Base-by-base conservation (phyloP, 306 rosid species). In the Lathyrus tuberosus region DNA sequence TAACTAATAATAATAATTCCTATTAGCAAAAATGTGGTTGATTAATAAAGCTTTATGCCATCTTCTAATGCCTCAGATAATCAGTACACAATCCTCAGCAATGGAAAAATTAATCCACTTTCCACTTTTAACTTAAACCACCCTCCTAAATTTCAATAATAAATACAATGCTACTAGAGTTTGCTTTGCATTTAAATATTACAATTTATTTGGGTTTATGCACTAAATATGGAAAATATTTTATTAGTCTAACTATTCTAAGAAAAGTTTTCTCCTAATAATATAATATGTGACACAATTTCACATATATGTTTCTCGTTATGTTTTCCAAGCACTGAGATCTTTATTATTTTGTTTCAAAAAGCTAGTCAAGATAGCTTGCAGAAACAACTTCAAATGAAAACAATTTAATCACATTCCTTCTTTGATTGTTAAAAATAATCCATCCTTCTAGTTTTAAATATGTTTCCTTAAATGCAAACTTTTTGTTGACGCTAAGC, bases 1-100 rank as follows among this genome's bases (percentile, higher is more conserved):
- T 9, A 9, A 49, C 59, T 30, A 43, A 58, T 35, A 61, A 35
- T 58, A 69, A 35, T 58, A 69, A 53, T 18, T 48, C 62, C 51
- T 61, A 42, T 22, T 72, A 18, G 40, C 61, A 24, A 49, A 70
- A 65, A 63, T 8, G 17, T 13, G 4, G 30, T 38, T 47, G 44
- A 65, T 46, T 6, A 28, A 59, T 57, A 47, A 38, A 15, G 8
- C 67, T 73, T 49, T 1, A 53, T 69, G 57, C 69, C 72, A 52
- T 51, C 72, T 74, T 67, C 69, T 10, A 54, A 26, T 15, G 35
- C 6, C 51, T 49, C 63, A 10, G 31, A 43, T 38, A 37, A 53
- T 68, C 15, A 30, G 59, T 26, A 16, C 66, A 41, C 51, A 16
- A 35, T 37, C 30, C 18, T 28, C 10, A 13, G 38, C 63, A 30